Percentiles rank a stretch among this genome's conserved stretches.
Evolutionary conservation across 1,139 yeast species (phyloP).

Genomic region (Meyerozyma carpophila): DNA sequence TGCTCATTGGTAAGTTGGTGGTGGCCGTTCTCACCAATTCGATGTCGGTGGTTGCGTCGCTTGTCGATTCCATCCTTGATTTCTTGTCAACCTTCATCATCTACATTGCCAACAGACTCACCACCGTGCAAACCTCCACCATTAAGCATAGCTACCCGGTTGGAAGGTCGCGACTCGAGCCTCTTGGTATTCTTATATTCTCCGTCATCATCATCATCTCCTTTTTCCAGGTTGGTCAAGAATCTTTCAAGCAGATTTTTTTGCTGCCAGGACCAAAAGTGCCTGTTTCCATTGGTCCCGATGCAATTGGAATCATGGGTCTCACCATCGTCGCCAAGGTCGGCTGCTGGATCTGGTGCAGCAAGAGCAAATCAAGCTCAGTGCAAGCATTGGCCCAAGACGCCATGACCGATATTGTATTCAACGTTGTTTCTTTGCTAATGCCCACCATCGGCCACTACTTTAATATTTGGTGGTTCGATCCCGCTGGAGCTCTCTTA

Average conservation of each 20-base stretch:
- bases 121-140: conserved; percentile 51
- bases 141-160: conserved; percentile 52
- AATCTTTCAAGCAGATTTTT: conserved; percentile 40
- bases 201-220: conserved; percentile 67
- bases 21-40: conserved; percentile 66
- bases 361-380: conserved; percentile 57
- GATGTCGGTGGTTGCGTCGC: conserved; percentile 70
- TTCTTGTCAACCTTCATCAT: conserved; percentile 72
- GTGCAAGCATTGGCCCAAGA: conserved; percentile 80
- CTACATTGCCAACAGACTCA: conserved; percentile 55
- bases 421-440: conserved; percentile 56
- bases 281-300: conserved; percentile 45
- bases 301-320: conserved; percentile 58
- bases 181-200: conserved; percentile 72
- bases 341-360: conserved; percentile 62
- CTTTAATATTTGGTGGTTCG: conserved; percentile 61
- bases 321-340: conserved; percentile 57
- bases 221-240: conserved; percentile 69
- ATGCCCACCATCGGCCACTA: conserved; percentile 61
- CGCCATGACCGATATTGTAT: conserved; percentile 72
- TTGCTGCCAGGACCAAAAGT: conserved; percentile 24
- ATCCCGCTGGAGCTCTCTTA: conserved; percentile 65
- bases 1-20: conserved; percentile 55
- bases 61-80: conserved; percentile 72
- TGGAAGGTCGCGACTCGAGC: conserved; percentile 70